Evolutionary conservation across 371 early-diverging fungal genomes (phyloP).

Genomic region (Funneliformis caledonium): DNA sequence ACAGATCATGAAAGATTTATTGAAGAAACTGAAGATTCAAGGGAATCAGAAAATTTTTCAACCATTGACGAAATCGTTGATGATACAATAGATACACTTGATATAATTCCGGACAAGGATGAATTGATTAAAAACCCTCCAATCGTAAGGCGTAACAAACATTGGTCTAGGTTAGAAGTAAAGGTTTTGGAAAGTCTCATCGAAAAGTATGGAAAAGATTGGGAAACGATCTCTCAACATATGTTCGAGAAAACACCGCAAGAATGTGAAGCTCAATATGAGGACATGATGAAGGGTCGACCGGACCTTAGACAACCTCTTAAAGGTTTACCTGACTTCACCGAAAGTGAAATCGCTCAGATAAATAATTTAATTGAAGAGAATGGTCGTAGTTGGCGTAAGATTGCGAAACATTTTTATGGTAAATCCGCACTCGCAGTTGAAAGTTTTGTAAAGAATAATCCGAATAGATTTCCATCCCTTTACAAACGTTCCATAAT

Average conservation of each 20-base stretch:
- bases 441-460: conserved; percentile 12
- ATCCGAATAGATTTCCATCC: conserved; percentile 17
- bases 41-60: background rate
- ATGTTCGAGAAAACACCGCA: background rate
- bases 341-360: conserved; percentile 12
- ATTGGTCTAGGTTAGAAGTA: conserved; percentile 27
- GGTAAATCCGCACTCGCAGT: background rate
- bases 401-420: conserved; percentile 22
- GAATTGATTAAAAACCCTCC: background rate
- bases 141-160: background rate
- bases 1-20: background rate
- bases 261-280: background rate
- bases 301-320: background rate
- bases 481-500: background rate
- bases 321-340: background rate
- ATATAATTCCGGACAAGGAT: background rate
- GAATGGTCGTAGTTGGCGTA: conserved; percentile 26
- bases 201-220: conserved; percentile 26
- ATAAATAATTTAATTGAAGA: conserved; percentile 16
- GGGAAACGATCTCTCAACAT: conserved; percentile 10
- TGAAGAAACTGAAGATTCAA: background rate
- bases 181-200: conserved; percentile 26
- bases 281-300: background rate
- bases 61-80: background rate
- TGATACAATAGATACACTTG: background rate